Percentiles rank a stretch among this genome's conserved stretches.
Conservation (phyloP, 2,329 filamentous ascomycete species). For the Emmonsiellopsis sp. region DNA sequence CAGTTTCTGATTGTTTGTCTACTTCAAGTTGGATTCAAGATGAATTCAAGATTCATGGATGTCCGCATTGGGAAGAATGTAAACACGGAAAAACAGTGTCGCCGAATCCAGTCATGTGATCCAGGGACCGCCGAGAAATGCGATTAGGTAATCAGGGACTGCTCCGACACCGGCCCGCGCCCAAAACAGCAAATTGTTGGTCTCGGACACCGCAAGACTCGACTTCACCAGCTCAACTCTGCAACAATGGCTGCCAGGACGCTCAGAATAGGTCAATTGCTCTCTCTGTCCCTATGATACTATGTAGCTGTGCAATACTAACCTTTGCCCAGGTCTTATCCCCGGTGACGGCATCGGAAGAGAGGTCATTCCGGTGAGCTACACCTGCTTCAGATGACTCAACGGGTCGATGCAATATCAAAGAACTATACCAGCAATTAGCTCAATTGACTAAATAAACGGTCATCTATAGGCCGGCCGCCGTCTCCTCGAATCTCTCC, state of each 20-base stretch:
- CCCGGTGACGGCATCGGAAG: slow-evolving; percentile 96
- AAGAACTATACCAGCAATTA: too few relatives aligned
- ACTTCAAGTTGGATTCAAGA: not conserved
- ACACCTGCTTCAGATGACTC: slow-evolving; percentile 1
- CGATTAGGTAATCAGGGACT: not conserved
- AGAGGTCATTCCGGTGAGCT: slow-evolving; percentile 78
- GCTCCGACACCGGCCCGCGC: not conserved
- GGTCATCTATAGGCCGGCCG: slow-evolving; percentile 54
- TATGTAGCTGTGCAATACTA: not conserved
- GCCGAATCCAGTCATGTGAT: not conserved
- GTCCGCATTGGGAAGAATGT: not conserved
- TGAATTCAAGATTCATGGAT: too few relatives aligned
- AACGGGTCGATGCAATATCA: too few relatives aligned
- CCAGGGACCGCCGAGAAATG: not conserved
- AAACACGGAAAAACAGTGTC: not conserved
- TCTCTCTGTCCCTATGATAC: not conserved
- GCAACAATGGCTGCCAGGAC: slow-evolving; percentile 52
- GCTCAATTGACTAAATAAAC: slow-evolving; percentile 3
- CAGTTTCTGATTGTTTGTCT: not conserved
- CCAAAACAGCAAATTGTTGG: not conserved
- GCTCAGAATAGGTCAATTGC: slow-evolving; percentile 56
- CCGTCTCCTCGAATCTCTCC: slow-evolving; percentile 84
- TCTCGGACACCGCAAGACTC: too few relatives aligned
- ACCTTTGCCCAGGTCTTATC: slow-evolving; percentile 63
- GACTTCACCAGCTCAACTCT: not conserved